Percentiles rank a stretch among this genome's conserved stretches.
These are phyloP conservation scores for Salix caprea DNA, from an alignment of 345 rosid genomes.

Conservation along the genomic window DNA sequence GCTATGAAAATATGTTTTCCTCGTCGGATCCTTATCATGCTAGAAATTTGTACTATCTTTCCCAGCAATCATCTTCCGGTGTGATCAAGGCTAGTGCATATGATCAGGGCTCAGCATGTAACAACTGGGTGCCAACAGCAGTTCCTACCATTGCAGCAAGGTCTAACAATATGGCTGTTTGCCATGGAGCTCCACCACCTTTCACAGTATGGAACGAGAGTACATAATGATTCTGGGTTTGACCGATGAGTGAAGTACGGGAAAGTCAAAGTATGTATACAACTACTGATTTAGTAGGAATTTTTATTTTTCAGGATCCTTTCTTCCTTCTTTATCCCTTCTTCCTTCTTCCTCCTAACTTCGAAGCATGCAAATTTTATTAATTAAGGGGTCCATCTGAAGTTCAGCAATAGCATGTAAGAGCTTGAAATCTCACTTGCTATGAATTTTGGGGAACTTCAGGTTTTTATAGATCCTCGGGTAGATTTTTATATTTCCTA, in stretches of 20 bases:
- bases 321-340: slow-evolving; percentile 13
- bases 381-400: slow-evolving; percentile 18
- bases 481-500: slow-evolving; percentile 16
- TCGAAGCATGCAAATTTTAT: slow-evolving; percentile 12
- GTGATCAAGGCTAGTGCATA: slow-evolving; percentile 17
- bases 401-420: slow-evolving; percentile 36
- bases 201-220: slow-evolving; percentile 58
- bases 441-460: slow-evolving; percentile 47
- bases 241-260: background rate
- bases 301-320: slow-evolving; percentile 4
- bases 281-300: slow-evolving; percentile 11
- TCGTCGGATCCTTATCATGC: slow-evolving; percentile 37
- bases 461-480: slow-evolving; percentile 28
- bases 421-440: slow-evolving; percentile 23
- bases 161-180: slow-evolving; percentile 36
- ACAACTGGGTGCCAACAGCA: slow-evolving; percentile 45
- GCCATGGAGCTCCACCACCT: slow-evolving; percentile 48
- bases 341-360: slow-evolving; percentile 23
- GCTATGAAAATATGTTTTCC: slow-evolving; percentile 24
- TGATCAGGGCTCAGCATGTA: slow-evolving; percentile 26
- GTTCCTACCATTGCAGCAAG: slow-evolving; percentile 37
- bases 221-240: slow-evolving; percentile 15
- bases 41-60: slow-evolving; percentile 40
- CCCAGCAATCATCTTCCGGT: slow-evolving; percentile 29
- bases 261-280: slow-evolving; percentile 10